phyloP scores from a whole-genome alignment of 176 grass and related monocot species.

The Alloteropsis semialata region DNA sequence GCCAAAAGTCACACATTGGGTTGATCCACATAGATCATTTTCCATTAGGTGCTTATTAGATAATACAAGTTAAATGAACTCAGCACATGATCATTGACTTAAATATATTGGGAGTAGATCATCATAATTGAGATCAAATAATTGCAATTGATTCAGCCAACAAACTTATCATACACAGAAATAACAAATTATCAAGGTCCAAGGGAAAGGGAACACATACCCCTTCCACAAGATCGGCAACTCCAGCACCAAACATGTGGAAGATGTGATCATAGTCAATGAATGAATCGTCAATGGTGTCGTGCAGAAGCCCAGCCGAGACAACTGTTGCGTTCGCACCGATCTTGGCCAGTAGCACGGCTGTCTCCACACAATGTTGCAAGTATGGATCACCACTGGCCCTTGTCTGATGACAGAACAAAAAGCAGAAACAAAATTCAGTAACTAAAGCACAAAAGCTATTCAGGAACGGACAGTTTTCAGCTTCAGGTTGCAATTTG shows the following conservation, averaged over 20 bases:
- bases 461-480: not conserved
- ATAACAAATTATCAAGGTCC: not conserved
- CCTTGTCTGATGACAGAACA: conserved; percentile 46
- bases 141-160: conserved; percentile 7
- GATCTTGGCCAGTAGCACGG: conserved; percentile 62
- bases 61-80: not conserved
- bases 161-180: not conserved
- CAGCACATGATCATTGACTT: not conserved
- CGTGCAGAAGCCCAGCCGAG: conserved; percentile 77
- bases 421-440: conserved; percentile 12
- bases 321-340: conserved; percentile 65
- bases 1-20: conserved; percentile 10
- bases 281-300: conserved; percentile 84
- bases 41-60: not conserved
- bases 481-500: not conserved
- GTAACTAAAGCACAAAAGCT: not conserved
- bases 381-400: conserved; percentile 72
- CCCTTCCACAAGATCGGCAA: conserved; percentile 85
- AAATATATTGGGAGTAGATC: not conserved
- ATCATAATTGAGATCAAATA: conserved; percentile 19
- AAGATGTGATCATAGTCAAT: conserved; percentile 64
- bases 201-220: conserved; percentile 40
- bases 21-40: conserved; percentile 8
- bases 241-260: conserved; percentile 57
- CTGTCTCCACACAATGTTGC: conserved; percentile 87